Evolutionary conservation across 352 stramenopile genomes (phyloP).

Genomic region (Phytophthora chlamydospora): DNA sequence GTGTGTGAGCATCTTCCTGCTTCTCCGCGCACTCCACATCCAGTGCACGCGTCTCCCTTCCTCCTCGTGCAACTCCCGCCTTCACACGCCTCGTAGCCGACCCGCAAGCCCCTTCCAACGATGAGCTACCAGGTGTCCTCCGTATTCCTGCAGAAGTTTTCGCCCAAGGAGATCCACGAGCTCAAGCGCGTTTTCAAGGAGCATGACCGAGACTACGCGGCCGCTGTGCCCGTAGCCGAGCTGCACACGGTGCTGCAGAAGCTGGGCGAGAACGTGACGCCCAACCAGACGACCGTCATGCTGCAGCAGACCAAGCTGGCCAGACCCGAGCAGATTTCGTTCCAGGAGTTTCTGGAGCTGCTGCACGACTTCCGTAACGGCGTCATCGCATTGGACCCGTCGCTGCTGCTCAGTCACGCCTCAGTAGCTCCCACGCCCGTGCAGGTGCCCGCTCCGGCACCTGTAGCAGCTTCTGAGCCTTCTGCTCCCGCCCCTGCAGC

Average conservation of each 20-base stretch:
- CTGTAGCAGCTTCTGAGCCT: constrained; percentile 5
- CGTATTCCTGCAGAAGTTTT: constrained; percentile 86
- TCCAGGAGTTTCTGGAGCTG: constrained; percentile 85
- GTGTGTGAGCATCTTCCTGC: background rate
- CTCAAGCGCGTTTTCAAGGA: constrained; percentile 88
- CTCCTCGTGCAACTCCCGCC: background rate
- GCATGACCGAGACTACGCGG: constrained; percentile 76
- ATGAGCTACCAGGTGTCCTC: constrained; percentile 90
- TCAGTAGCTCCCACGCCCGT: constrained; percentile 34
- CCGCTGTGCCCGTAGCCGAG: constrained; percentile 54
- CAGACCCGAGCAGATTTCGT: constrained; percentile 58
- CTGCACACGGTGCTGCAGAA: constrained; percentile 72
- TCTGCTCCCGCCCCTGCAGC: background rate
- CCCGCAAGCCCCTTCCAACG: constrained; percentile 1
- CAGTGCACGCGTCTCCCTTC: background rate
- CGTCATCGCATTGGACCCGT: constrained; percentile 59
- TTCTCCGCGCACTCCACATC: background rate
- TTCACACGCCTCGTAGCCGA: background rate
- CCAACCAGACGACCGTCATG: constrained; percentile 61
- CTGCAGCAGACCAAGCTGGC: constrained; percentile 67
- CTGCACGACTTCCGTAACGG: constrained; percentile 77
- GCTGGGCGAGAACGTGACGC: constrained; percentile 82
- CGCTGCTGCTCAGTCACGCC: constrained; percentile 48
- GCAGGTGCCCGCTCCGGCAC: constrained; percentile 9
- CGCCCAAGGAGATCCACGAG: constrained; percentile 88